phyloP scores from a whole-genome alignment of 2,329 filamentous ascomycete genomes.

The Ceratocystis colombiana region DNA sequence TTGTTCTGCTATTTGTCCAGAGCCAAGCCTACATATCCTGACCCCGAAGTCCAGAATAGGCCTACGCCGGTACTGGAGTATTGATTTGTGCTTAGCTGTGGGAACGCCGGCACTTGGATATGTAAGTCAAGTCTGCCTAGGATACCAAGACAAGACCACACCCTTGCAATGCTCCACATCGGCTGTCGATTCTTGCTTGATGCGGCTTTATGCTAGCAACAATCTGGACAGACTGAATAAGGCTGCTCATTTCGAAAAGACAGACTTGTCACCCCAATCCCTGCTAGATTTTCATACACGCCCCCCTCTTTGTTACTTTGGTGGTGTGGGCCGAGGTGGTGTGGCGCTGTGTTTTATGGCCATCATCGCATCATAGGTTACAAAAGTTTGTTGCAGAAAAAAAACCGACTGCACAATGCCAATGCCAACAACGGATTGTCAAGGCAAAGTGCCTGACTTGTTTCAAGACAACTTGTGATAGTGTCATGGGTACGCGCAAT shows the following conservation, averaged over 20 bases:
- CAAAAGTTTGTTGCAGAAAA: too few species aligned
- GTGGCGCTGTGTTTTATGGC: background rate
- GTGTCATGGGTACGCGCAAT: too few species aligned
- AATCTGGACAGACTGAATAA: background rate
- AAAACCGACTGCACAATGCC: too few species aligned
- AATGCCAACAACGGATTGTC: too few species aligned
- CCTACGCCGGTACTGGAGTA: too few species aligned
- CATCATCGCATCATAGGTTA: background rate
- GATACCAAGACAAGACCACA: conserved; percentile 1
- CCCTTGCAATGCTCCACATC: background rate
- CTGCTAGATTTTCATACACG: background rate
- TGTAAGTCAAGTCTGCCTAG: conserved; percentile 11
- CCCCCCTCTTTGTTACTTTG: background rate
- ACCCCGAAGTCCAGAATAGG: too few species aligned
- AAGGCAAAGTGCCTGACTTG: too few species aligned
- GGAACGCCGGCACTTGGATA: conserved; percentile 8
- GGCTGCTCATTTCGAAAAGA: background rate
- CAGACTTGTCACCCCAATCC: background rate
- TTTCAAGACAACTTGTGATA: too few species aligned
- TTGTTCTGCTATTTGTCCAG: background rate
- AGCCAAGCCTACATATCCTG: background rate
- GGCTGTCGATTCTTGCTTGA: conserved; percentile 10
- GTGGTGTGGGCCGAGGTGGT: background rate
- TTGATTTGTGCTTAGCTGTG: background rate
- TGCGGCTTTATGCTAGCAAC: conserved; percentile 11